Evolutionary conservation across 805 yeast genomes (phyloP).

Genomic region (Wickerhamomyces xylosicus): DNA sequence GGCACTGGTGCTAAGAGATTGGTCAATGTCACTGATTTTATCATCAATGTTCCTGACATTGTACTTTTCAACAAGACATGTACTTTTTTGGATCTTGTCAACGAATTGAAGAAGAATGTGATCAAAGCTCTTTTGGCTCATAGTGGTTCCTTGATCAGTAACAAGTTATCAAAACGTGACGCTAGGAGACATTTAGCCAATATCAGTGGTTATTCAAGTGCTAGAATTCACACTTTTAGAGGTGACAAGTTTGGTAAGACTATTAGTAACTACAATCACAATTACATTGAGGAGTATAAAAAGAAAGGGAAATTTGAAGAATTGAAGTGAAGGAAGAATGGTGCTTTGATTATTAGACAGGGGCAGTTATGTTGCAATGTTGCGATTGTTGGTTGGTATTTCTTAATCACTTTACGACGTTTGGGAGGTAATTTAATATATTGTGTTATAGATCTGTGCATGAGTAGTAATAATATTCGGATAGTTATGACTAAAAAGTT

Average conservation of each 20-base stretch:
- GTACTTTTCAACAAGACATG: slow-evolving; percentile 53
- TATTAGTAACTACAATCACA: not conserved
- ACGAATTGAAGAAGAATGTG: slow-evolving; percentile 52
- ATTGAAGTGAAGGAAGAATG: not conserved
- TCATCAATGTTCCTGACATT: slow-evolving; percentile 53
- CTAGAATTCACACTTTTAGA: slow-evolving; percentile 16
- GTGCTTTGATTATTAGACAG: not conserved
- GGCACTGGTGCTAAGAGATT: slow-evolving; percentile 63
- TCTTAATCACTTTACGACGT: too few species aligned
- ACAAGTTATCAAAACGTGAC: slow-evolving; percentile 44
- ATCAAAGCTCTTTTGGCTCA: slow-evolving; percentile 48
- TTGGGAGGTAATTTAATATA: too few species aligned
- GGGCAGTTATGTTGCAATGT: too few species aligned
- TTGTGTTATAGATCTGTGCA: too few species aligned
- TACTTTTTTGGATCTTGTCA: slow-evolving; percentile 59
- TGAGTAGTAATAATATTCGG: too few species aligned
- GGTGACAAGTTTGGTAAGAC: not conserved
- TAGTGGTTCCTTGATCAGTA: slow-evolving; percentile 71
- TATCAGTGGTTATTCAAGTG: slow-evolving; percentile 15
- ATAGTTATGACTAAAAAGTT: too few species aligned
- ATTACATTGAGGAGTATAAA: not conserved
- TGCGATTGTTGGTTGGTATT: too few species aligned
- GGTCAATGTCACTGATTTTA: slow-evolving; percentile 69
- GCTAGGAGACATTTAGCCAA: slow-evolving; percentile 9
- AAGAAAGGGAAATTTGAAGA: not conserved